A percentile compares a stretch with the other conserved stretches of the same genome.
Conservation (phyloP, 2,329 filamentous ascomycete genomes). For the Ophiostoma fasciatum region DNA sequence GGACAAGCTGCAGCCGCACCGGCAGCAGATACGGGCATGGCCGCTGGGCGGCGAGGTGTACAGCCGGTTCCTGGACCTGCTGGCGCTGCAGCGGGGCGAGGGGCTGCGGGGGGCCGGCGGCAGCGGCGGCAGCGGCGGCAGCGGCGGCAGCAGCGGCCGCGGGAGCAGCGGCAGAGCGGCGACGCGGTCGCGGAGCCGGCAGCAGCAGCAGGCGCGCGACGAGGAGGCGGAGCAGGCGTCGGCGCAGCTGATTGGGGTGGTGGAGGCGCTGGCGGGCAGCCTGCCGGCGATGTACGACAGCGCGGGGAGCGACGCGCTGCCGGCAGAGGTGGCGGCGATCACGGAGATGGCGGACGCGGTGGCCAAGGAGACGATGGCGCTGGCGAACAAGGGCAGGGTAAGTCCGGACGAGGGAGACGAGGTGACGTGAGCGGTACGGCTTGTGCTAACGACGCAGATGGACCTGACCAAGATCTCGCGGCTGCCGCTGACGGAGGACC, state of each 20-base stretch:
- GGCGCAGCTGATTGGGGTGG: conserved; percentile 23
- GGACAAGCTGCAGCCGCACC: conserved; percentile 51
- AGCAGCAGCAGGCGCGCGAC: conserved; percentile 9
- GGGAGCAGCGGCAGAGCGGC: conserved; percentile 11
- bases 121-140: conserved; percentile 19
- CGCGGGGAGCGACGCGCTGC: conserved; percentile 21
- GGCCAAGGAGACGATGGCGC: conserved; percentile 46
- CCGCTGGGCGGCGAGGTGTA: conserved; percentile 69
- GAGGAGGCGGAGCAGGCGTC: conserved; percentile 10
- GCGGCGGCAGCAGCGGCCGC: conserved; percentile 20
- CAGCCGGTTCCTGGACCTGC: conserved; percentile 39
- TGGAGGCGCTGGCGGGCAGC: conserved; percentile 42
- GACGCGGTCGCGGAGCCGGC: conserved; percentile 9
- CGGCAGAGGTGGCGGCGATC: conserved; percentile 54
- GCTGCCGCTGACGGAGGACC: conserved; percentile 57
- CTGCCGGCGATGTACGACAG: conserved; percentile 38
- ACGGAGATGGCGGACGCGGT: conserved; percentile 69
- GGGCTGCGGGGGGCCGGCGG: conserved; percentile 6
- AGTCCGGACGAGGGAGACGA: too few relatives aligned
- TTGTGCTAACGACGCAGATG: too few relatives aligned
- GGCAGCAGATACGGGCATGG: conserved; percentile 56
- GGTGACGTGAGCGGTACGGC: too few relatives aligned
- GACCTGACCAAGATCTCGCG: conserved; percentile 36
- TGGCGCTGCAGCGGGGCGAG: conserved; percentile 25
- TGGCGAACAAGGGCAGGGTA: conserved; percentile 42